A percentile compares a stretch with the other conserved stretches of the same genome.
phyloP scores from a whole-genome alignment of 2,329 filamentous ascomycete species.

The Fusarium sp. region DNA sequence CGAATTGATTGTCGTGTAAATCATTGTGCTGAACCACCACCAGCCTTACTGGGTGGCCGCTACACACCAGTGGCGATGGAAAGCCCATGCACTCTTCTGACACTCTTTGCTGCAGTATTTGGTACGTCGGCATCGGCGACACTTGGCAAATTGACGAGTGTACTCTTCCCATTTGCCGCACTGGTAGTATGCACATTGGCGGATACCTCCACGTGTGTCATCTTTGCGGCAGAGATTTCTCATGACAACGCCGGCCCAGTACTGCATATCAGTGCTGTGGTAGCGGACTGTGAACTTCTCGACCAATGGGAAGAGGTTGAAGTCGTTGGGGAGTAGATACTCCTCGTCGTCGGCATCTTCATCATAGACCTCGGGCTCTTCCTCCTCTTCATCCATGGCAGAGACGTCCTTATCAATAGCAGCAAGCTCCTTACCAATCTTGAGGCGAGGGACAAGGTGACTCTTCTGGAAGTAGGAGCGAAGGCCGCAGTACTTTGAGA shows the following conservation, averaged over 20 bases:
- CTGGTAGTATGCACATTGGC: constrained; percentile 97
- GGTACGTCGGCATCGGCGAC: constrained; percentile 91
- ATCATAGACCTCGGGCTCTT: constrained; percentile 52
- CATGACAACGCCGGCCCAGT: constrained; percentile 99
- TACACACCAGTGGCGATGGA: constrained; percentile 97
- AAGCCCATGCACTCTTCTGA: constrained; percentile 98
- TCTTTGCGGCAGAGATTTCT: constrained; percentile 98
- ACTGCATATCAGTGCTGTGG: constrained; percentile 97
- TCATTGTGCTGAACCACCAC: constrained; percentile 19
- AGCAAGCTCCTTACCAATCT: constrained; percentile 87
- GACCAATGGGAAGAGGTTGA: constrained; percentile 98
- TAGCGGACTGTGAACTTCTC: constrained; percentile 98
- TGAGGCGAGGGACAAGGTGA: constrained; percentile 90
- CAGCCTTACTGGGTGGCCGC: constrained; percentile 69
- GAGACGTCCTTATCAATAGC: constrained; percentile 69
- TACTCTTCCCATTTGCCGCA: constrained; percentile 99
- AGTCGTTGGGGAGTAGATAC: constrained; percentile 91
- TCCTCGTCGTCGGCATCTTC: constrained; percentile 81
- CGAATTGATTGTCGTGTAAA: constrained; percentile 36
- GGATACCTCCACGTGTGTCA: constrained; percentile 91
- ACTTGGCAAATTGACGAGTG: constrained; percentile 97
- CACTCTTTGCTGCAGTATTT: constrained; percentile 99
- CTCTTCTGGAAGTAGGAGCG: constrained; percentile 95
- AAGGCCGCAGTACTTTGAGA: constrained; percentile 98
- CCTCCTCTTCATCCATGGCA: constrained; percentile 60